Conservation (phyloP, 1,284 basidiomycete genomes). For the Porodaedalea pini region DNA sequence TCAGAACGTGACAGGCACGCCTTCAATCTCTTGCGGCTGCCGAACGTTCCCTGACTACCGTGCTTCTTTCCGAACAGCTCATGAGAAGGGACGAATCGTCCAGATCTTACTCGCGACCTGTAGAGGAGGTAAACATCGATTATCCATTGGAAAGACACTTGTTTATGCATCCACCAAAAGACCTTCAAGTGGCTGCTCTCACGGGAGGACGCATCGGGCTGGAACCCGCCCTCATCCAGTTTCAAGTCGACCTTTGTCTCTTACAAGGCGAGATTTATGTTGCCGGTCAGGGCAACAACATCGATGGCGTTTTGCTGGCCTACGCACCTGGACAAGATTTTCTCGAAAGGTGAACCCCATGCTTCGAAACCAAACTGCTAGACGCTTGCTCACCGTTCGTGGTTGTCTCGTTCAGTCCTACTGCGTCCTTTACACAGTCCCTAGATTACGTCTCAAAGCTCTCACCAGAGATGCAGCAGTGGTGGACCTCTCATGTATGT, state of each 20-base stretch:
- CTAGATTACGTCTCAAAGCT: conserved; percentile 17
- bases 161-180: background rate
- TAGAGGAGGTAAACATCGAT: conserved; percentile 12
- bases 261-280: conserved; percentile 17
- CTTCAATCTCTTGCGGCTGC: too few relatives aligned
- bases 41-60: background rate
- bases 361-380: background rate
- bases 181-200: conserved; percentile 17
- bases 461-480: conserved; percentile 21
- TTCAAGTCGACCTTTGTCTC: conserved; percentile 16
- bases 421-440: background rate
- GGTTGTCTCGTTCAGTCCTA: background rate
- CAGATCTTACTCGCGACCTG: conserved; percentile 14
- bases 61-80: background rate
- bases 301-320: conserved; percentile 16
- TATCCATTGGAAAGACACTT: background rate
- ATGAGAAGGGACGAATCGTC: conserved; percentile 13
- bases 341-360: conserved; percentile 3
- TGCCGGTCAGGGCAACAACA: conserved; percentile 10
- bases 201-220: conserved; percentile 14
- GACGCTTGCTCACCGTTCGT: background rate
- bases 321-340: conserved; percentile 18
- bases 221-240: conserved; percentile 17
- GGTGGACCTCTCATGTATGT: conserved; percentile 20
- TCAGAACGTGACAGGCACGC: conserved; percentile 8